Evolutionary conservation across 345 rosid species (phyloP), one percentile per base, ranked within the genome.

Genomic region (Corchorus capsularis): DNA sequence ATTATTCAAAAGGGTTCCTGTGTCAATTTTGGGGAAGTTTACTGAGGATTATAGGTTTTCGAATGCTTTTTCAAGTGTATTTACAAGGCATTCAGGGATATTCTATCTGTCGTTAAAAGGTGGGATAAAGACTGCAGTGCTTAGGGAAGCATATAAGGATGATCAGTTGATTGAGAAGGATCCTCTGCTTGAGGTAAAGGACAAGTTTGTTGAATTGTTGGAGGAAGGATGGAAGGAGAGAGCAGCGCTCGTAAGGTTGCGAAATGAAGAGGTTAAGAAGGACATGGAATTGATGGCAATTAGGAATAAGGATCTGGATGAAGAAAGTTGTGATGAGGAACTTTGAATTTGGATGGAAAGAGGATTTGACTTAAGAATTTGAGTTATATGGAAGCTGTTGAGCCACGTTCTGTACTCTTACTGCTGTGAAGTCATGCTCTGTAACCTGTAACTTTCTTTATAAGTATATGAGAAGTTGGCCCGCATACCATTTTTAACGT

Each of bases 101-200:
- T 96, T 96, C 85, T 96, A 93, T 77, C 55, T 96, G 88, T 96
- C 98, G 0, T 8, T 92, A 46, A 96, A 96, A 82, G 98, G 97
- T 22, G 94, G 91, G 71, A 91, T 91, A 70, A 84, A 92, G 84
- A 96, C 96, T 46, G 98, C 95, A 0, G 81, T 93, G 43, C 69
- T 96, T 70, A 87, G 99, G 75, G 92, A 96, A 69, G 97, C 96
- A 8, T 93, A 92, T 57, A 79, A 86, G 85, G 87, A 81, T 12
- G 64, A 87, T 22, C 84, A 82, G 76, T 79, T 90, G 89, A 77
- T 89, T 72, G 91, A 81, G 75, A 84, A 84, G 73, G 99, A 96
- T 82, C 95, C 94, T 0, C 67, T 93, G 80, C 87, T 85, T 4
- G 89, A 81, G 74, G 84, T 93, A 73, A 93, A 91, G 81, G 96